Base-by-base conservation (phyloP, 2,329 filamentous ascomycete species). In the Incumbomyces lentus region DNA sequence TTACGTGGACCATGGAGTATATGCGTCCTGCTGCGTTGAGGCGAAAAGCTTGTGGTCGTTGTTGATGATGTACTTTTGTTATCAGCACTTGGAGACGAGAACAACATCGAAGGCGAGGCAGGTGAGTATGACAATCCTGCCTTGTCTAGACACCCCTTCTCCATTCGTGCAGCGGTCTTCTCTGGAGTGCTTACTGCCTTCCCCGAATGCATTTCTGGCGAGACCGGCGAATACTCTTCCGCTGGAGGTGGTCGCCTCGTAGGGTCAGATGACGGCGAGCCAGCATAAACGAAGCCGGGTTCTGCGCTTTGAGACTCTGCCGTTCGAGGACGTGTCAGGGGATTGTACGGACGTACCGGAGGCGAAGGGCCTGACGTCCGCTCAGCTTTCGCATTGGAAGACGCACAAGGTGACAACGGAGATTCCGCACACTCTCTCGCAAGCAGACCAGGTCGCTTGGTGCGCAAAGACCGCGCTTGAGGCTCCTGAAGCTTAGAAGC, bases 401-500 rank as follows among this genome's bases (percentile, higher is more conserved):
- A 22, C 7, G 18, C 8, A 16, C 16, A n/a, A 34, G 31, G 30
- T 6, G 30, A 19, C 22, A 8, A 4, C 5, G 30, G 32, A 13
- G 41, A 26, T 8, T 11, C 17, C 11, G 17, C 18, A 18, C 8
- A 6, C 5, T 44, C 16, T 17, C 31, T 35, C 11, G 16, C 16
- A 6, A 26, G 30, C 18, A 44, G n/a, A 2, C 41, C 41, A 5
- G 41, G 41, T 6, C 41, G 19, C 33, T 34, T 46, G 26, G 29
- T 33, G 10, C 33, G 34, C 33, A 47, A 46, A n/a, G 44, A 43
- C 18, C 36, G 19, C 40, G 33, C 4, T 49, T 44, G 17, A 22
- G 29, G 17, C 50, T 50, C 33, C 31, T 52, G 30, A 39, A 51
- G 46, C 46, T 59, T 40, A 34, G 52, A 26, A 46, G 47, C 41